phyloP scores from a whole-genome alignment of 2,329 filamentous ascomycete genomes.

The Sporothrix globosa region DNA sequence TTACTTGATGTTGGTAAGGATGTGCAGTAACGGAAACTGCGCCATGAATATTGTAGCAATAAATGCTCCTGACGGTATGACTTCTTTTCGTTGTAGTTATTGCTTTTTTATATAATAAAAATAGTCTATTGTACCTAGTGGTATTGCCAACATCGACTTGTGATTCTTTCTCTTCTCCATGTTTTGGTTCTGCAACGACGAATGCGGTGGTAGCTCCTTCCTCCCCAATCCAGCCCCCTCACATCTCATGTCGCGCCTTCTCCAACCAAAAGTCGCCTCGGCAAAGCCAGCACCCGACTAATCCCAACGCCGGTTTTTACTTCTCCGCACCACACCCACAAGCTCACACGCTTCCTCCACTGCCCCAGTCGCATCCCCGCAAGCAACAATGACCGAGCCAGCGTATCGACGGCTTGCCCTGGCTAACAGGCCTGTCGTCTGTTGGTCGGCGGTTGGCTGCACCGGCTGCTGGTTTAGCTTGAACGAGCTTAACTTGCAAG shows the following conservation, averaged over 20 bases:
- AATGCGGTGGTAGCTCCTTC: not conserved
- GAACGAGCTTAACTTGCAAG: no score
- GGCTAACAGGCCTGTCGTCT: not conserved
- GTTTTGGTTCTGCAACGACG: not conserved
- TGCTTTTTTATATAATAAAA: not conserved
- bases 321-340: no score
- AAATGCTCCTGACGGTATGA: no score
- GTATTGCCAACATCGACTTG: no score
- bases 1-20: no score
- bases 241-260: not conserved
- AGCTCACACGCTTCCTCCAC: no score
- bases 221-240: no score
- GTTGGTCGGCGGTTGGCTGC: not conserved
- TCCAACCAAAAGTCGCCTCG: not conserved
- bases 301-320: not conserved
- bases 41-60: no score
- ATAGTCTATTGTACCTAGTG: no score
- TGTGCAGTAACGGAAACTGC: no score
- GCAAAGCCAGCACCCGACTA: not conserved
- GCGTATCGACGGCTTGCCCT: not conserved
- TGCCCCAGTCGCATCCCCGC: constrained; percentile 17
- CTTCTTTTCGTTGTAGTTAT: not conserved
- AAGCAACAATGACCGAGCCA: constrained; percentile 19
- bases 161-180: not conserved
- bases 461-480: no score